A percentile compares a stretch with the other conserved stretches of the same genome.
These are phyloP conservation scores for Keithomyces neogunnii DNA, from an alignment of 2,329 filamentous ascomycete genomes.

Conservation along the genomic window DNA sequence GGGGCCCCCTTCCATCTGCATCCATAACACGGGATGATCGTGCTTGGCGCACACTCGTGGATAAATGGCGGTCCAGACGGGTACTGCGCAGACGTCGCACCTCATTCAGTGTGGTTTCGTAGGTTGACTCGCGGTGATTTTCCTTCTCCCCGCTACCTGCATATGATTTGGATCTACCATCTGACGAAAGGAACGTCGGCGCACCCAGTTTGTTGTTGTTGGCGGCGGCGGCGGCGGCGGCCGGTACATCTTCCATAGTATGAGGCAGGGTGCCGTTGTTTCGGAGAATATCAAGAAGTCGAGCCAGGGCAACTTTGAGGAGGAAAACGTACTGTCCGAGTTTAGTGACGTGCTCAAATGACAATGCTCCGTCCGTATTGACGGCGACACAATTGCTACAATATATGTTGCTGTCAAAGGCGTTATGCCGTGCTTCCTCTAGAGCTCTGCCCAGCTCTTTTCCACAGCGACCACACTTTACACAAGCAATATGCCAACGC, in stretches of 20 bases:
- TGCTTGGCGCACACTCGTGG: constrained; percentile 84
- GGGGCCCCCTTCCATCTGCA: constrained; percentile 48
- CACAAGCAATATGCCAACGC: constrained; percentile 78
- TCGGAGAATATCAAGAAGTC: constrained; percentile 78
- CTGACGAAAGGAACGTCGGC: constrained; percentile 44
- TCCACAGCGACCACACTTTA: constrained; percentile 61
- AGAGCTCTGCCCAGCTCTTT: constrained; percentile 61
- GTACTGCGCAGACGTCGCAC: constrained; percentile 88
- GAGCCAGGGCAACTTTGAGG: constrained; percentile 80
- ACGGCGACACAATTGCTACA: constrained; percentile 60
- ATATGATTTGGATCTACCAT: constrained; percentile 67
- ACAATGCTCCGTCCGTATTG: constrained; percentile 40
- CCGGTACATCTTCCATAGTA: constrained; percentile 53
- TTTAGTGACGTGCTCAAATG: constrained; percentile 70
- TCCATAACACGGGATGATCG: constrained; percentile 90
- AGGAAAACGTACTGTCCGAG: constrained; percentile 93
- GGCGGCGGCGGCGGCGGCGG: constrained; percentile 1
- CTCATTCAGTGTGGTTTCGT: constrained; percentile 94
- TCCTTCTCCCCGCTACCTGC: constrained; percentile 44
- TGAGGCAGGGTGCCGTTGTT: constrained; percentile 73
- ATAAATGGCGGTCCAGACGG: constrained; percentile 86
- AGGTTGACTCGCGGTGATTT: constrained; percentile 61
- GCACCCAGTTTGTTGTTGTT: constrained; percentile 6
- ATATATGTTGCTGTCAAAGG: constrained; percentile 58
- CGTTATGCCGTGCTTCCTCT: constrained; percentile 62